Percentiles rank a stretch among this genome's conserved stretches.
Evolutionary conservation across 257 asterid genomes (phyloP).

Genomic region (Solanum ossicruentum): DNA sequence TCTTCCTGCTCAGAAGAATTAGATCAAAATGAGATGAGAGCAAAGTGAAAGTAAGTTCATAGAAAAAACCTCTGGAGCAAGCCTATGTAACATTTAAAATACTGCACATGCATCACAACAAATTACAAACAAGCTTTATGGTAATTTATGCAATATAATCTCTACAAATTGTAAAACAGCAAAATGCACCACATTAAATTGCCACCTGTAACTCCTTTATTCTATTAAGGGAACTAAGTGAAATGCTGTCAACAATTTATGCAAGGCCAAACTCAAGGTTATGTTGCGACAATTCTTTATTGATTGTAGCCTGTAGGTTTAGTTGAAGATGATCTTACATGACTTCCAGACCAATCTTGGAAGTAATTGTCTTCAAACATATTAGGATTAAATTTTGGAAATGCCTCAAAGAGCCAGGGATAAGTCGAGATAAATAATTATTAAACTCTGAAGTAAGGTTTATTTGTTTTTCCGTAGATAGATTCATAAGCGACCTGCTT

Average conservation of each 20-base stretch:
- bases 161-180: neutral
- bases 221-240: neutral
- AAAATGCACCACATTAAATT: neutral
- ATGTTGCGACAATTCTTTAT: neutral
- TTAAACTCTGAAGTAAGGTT: neutral
- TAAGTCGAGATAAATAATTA: neutral
- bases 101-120: neutral
- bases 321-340: neutral
- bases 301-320: neutral
- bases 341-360: neutral
- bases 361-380: neutral
- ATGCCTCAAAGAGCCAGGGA: neutral
- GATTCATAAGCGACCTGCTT: neutral
- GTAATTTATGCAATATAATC: neutral
- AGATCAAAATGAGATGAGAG: neutral
- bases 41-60: neutral
- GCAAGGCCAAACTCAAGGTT: neutral
- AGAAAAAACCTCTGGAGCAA: neutral
- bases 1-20: conserved; percentile 50
- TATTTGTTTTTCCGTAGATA: neutral
- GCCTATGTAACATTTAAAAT: neutral
- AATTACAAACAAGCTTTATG: neutral
- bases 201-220: neutral
- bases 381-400: neutral
- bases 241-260: neutral